Evolutionary conservation across 2,329 filamentous ascomycete genomes (phyloP), one percentile per base, ranked within the genome.

Genomic region (Beauveria medogensis): DNA sequence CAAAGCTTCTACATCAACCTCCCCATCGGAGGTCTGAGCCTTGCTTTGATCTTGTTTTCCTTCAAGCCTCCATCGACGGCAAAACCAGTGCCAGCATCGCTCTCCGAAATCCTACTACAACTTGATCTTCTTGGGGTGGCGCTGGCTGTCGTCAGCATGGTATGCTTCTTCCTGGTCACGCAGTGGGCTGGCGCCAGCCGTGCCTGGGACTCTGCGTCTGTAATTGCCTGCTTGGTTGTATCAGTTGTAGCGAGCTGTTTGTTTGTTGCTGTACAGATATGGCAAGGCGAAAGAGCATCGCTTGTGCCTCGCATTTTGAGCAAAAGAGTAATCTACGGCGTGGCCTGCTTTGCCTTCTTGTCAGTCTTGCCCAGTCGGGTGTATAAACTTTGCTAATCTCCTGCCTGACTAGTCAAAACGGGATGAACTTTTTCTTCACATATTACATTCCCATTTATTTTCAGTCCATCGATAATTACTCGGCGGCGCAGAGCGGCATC

Each of bases 131-230:
- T 48, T 12, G 57, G 76, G 2, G 69, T 72, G 1, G 67, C 71
- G 20, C 67, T 77, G 43, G 65, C 78, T 22, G 72, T 79, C 71
- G 66, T 67, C 65, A 63, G 68, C 67, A 64, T 74, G 71, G 61
- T 78, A 67, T 64, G 69, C 69, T 69, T 73, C 59, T 66, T 77
- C 41, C 70, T 77, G 2, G 75, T 75, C 5, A 65, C 78, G 1
- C 75, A 78, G 64, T 77, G 71, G 69, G 76, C 73, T 30, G 76
- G 76, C 3, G 67, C 69, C 24, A 70, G 69, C 0, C 70, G 77
- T 44, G 14, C 71, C 2, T 79, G 76, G 75, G 68, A 66, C 41
- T 65, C 64, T 3, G 65, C 67, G 22, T 61, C 60, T 14, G 69
- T 76, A n/a, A 73, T 77, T 52, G 74, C 73, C 1, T 68, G 70